These are phyloP conservation scores for Wickerhamiella domercqiae DNA, from an alignment of 805 yeast genomes.

Conservation along the genomic window DNA sequence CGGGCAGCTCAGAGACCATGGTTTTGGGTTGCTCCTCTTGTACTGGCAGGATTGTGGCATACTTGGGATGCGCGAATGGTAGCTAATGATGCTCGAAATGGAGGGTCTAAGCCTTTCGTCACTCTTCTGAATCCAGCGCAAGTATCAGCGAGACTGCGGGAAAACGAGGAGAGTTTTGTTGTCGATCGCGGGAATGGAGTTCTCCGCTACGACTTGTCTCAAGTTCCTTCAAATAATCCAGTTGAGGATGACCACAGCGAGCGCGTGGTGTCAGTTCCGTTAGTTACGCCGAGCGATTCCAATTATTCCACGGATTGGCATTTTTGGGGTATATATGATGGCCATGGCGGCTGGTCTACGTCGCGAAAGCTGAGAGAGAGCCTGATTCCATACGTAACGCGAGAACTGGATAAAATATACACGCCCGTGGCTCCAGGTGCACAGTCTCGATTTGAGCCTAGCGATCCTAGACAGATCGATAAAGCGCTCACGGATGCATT, in stretches of 20 bases:
- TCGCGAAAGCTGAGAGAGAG: constrained; percentile 71
- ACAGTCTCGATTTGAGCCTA: constrained; percentile 39
- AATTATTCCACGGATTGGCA: constrained; percentile 55
- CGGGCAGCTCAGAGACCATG: no score
- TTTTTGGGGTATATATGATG: constrained; percentile 93
- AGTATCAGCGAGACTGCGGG: constrained; percentile 51
- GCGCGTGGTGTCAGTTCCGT: constrained; percentile 49
- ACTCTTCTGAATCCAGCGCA: constrained; percentile 32
- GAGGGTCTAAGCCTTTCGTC: constrained; percentile 3
- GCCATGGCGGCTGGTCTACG: constrained; percentile 95
- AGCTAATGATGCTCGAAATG: not conserved
- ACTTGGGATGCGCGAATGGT: no score
- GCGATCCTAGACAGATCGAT: constrained; percentile 50
- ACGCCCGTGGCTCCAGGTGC: constrained; percentile 36
- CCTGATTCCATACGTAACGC: constrained; percentile 59
- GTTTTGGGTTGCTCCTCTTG: no score
- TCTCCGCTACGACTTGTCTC: constrained; percentile 73
- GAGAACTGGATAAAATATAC: constrained; percentile 47
- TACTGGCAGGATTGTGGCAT: no score
- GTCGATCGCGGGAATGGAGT: constrained; percentile 84
- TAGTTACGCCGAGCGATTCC: constrained; percentile 28
- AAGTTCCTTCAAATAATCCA: constrained; percentile 80
- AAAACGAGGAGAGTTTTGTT: constrained; percentile 60
- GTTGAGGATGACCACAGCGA: constrained; percentile 90
- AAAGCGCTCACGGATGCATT: constrained; percentile 72